These are phyloP conservation scores for Arachnomyces sp. DNA, from an alignment of 2,329 filamentous ascomycete species.

Conservation along the genomic window DNA sequence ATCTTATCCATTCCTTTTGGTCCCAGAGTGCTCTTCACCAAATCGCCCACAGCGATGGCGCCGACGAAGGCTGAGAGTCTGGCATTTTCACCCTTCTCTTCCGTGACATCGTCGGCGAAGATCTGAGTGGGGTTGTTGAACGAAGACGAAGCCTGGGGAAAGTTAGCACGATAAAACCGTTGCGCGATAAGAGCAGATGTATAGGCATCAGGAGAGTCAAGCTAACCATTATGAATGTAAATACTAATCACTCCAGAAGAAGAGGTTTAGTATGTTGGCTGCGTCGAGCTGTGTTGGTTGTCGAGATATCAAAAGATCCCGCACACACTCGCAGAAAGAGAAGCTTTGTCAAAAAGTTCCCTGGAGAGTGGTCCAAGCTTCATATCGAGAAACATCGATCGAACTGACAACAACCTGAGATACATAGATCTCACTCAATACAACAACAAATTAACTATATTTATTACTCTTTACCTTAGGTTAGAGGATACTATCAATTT, in stretches of 20 bases:
- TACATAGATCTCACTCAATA: too few relatives aligned
- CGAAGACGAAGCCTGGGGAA: slow-evolving; percentile 25
- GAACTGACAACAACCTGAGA: not conserved
- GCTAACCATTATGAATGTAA: slow-evolving; percentile 10
- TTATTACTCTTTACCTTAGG: too few relatives aligned
- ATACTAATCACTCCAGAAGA: not conserved
- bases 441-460: too few relatives aligned
- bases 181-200: not conserved
- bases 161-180: slow-evolving; percentile 6
- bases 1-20: slow-evolving; percentile 99
- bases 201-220: not conserved
- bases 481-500: slow-evolving; percentile 1
- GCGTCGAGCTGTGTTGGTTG: too few relatives aligned
- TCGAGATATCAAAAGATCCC: too few relatives aligned
- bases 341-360: not conserved
- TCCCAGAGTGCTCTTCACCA: slow-evolving; percentile 94
- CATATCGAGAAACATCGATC: not conserved
- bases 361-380: slow-evolving; percentile 7
- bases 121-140: slow-evolving; percentile 82
- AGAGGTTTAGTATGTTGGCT: not conserved
- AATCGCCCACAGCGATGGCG: slow-evolving; percentile 91
- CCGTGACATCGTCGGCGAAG: slow-evolving; percentile 91
- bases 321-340: too few relatives aligned
- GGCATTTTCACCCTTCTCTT: slow-evolving; percentile 99
- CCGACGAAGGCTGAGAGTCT: slow-evolving; percentile 97